These are phyloP conservation scores for Candida nanaspora DNA, from an alignment of 805 yeast genomes.

Conservation along the genomic window DNA sequence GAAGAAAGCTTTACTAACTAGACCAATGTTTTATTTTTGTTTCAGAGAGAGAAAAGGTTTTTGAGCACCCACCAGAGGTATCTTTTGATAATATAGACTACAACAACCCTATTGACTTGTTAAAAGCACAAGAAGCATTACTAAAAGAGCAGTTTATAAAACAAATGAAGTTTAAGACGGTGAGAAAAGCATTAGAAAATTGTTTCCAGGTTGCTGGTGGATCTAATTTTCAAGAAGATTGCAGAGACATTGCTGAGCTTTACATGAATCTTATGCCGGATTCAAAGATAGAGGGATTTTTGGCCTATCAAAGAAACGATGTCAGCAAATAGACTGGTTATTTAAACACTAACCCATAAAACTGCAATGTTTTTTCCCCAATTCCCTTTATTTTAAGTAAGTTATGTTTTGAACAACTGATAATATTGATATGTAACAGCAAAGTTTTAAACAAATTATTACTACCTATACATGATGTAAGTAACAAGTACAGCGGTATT, in stretches of 20 bases:
- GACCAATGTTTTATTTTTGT: too few species aligned
- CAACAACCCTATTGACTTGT: slow-evolving; percentile 52
- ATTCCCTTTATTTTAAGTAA: too few species aligned
- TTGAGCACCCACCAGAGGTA: slow-evolving; percentile 51
- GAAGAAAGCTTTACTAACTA: too few species aligned
- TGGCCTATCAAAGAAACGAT: slow-evolving; percentile 86
- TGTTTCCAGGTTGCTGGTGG: slow-evolving; percentile 50
- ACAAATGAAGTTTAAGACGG: slow-evolving; percentile 55
- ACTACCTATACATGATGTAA: too few species aligned
- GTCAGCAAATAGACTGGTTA: slow-evolving; percentile 63
- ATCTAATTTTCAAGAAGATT: slow-evolving; percentile 69
- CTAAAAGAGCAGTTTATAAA: slow-evolving; percentile 76
- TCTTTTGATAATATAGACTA: slow-evolving; percentile 82
- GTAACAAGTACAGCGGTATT: too few species aligned
- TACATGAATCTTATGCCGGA: slow-evolving; percentile 72
- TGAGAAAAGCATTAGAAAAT: slow-evolving; percentile 68
- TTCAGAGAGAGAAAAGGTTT: slow-evolving; percentile 9
- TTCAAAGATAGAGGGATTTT: slow-evolving; percentile 62
- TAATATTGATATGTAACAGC: too few species aligned
- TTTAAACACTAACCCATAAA: too few species aligned
- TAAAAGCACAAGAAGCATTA: slow-evolving; percentile 70
- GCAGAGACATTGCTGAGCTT: slow-evolving; percentile 70
- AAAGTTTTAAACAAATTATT: too few species aligned
- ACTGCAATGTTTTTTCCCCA: too few species aligned
- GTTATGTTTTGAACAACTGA: too few species aligned